Base-by-base conservation (phyloP, 768 basidiomycete genomes). In the Naganishia vishniacii region DNA sequence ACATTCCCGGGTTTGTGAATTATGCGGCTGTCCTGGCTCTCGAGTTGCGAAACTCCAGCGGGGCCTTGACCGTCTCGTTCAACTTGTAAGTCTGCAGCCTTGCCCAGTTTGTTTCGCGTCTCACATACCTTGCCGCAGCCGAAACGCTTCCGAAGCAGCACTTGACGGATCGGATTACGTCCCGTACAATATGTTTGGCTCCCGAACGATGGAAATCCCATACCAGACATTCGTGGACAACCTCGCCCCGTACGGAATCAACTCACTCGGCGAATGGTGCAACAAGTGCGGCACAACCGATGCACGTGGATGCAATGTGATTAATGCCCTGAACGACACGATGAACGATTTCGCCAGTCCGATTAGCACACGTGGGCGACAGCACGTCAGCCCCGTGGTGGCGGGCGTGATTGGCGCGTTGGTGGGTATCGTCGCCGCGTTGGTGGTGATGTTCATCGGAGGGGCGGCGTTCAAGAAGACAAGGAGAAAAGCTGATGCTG, bases 391-490 rank as follows among this genome's bases (percentile, higher is more conserved):
- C n/a, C 67, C 69, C 12, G 64, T 71, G 32, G 70, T 71, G n/a
- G 59, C 68, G 18, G 69, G 73, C 13, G 65, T 73, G 42, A 75
- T 75, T 48, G 73, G 73, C 13, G 70, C 70, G 0, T 34, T 67
- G 32, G 67, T 75, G 6, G 71, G 71, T 1, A 41, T 72, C 47
- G 63, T 71, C 5, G 34, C 72, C 23, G 64, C 64, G 16, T 32
- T 41, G 28, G 29, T 61, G 26, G 18, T 65, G 11, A 15, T 65
- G 34, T 59, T 34, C 28, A 40, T 23, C n/a, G 46, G 46, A 2
- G 64, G 58, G 16, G 25, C 59, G 25, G 18, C 29, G 59, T 41
- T 59, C 11, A 61, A 51, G 41, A 65, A 59, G 41, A 48, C 34
- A 12, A 15, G 37, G 26, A 4, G 41, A 16, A 16, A 20, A 28